A percentile compares a stretch with the other conserved stretches of the same genome.
These are phyloP conservation scores for Amyloporia xantha DNA, from an alignment of 768 basidiomycete species.

Conservation along the genomic window DNA sequence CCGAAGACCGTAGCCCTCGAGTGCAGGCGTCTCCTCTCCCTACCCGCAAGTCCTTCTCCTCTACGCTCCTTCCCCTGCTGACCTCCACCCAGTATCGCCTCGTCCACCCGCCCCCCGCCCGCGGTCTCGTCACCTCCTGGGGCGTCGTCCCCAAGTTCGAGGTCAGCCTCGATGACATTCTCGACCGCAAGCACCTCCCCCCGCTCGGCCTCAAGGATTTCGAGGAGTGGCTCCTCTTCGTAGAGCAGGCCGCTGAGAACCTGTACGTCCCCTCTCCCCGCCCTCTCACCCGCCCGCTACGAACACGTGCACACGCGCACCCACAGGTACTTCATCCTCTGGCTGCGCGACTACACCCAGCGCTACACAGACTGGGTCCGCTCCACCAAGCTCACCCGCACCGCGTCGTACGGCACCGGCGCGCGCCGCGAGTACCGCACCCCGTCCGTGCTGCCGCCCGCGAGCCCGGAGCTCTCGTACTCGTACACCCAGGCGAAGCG, in stretches of 20 bases:
- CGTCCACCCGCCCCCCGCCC: constrained; percentile 13
- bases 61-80: neutral
- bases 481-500: constrained; percentile 77
- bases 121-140: constrained; percentile 8
- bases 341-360: constrained; percentile 67
- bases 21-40: constrained; percentile 28
- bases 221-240: constrained; percentile 76
- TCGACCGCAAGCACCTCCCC: constrained; percentile 71
- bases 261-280: constrained; percentile 36
- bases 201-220: constrained; percentile 55
- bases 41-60: constrained; percentile 30
- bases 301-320: constrained; percentile 5
- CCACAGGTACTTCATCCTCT: constrained; percentile 69
- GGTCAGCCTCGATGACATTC: constrained; percentile 66
- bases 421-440: constrained; percentile 11
- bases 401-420: constrained; percentile 8
- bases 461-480: constrained; percentile 44
- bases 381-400: constrained; percentile 21
- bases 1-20: constrained; percentile 29
- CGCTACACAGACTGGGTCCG: constrained; percentile 38
- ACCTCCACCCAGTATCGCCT: constrained; percentile 10
- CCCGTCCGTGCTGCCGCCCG: constrained; percentile 14
- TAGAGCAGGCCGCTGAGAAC: constrained; percentile 70
- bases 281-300: constrained; percentile 1
- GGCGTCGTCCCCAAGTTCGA: constrained; percentile 58